Evolutionary conservation across 805 yeast genomes (phyloP).

Genomic region (Candida glaebosa): DNA sequence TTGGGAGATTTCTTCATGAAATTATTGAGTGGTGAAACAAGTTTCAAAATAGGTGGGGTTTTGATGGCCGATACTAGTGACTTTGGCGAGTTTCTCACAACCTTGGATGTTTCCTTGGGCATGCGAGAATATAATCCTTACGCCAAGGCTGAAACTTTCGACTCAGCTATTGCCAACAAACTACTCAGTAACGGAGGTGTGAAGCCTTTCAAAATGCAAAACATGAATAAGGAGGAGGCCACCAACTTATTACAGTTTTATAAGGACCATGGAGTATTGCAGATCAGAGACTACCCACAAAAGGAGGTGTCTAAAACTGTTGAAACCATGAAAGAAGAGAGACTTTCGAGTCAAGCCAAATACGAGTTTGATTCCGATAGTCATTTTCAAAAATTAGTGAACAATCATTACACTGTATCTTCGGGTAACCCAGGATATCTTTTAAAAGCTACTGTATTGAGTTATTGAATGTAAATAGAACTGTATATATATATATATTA

Average conservation of each 20-base stretch:
- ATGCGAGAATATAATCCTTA: conserved; percentile 54
- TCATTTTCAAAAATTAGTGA: conserved; percentile 27
- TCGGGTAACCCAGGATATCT: conserved; percentile 40
- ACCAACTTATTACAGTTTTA: conserved; percentile 29
- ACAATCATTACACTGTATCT: conserved; percentile 29
- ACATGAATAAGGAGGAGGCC: conserved; percentile 29
- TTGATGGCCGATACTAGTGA: conserved; percentile 60
- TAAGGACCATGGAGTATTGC: conserved; percentile 29
- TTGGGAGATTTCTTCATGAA: conserved; percentile 55
- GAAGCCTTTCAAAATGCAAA: conserved; percentile 20
- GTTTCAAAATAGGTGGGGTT: conserved; percentile 61
- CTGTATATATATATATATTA: conserved; percentile 1
- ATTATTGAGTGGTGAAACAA: conserved; percentile 48
- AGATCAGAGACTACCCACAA: conserved; percentile 29
- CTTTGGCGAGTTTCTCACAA: conserved; percentile 44
- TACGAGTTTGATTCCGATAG: conserved; percentile 17
- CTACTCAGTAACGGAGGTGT: conserved; percentile 39
- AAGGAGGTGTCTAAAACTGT: conserved; percentile 11
- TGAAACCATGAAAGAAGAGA: conserved; percentile 8
- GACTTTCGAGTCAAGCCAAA: conserved; percentile 6
- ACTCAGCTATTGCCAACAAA: conserved; percentile 49
- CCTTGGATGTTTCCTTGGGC: conserved; percentile 60
- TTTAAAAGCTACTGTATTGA: conserved; percentile 27
- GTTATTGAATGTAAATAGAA: conserved; percentile 3
- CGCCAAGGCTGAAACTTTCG: conserved; percentile 46